Evolutionary conservation across 1,284 basidiomycete genomes (phyloP), one percentile per base, ranked within the genome.

Genomic region (Hemileia vastatrix): DNA sequence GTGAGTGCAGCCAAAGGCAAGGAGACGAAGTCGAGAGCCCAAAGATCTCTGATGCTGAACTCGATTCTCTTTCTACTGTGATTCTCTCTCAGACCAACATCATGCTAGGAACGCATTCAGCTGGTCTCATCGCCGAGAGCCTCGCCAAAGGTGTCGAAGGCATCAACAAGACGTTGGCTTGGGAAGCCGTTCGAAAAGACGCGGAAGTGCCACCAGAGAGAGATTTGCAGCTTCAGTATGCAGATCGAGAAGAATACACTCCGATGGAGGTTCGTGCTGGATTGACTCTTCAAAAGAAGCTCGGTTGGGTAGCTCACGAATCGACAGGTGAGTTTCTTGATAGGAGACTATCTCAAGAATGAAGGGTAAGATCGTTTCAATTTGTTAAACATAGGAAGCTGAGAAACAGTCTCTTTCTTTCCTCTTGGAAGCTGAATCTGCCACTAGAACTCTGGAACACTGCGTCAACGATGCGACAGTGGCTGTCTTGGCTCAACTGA

Each of bases 381-480:
- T 27, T 27, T 27, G 27, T 27, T 27, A 27, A 27, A 27, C 27
- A 27, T 27, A 27, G 27, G 27, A 27, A 27, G 27, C 27, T 27
- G 27, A 27, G 27, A 27, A 27, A 27, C 27, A 27, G 27, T 27
- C 27, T 27, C 27, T 27, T 27, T 27, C 27, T 27, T 27, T 27
- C 27, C 27, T 27, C 27, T 27, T 27, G 27, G 27, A 27, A 27
- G 27, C 64, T 15, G 67, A 70, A 56, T 68, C 67, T 1, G 66
- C 65, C 2, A 64, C 63, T 43, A 57, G 67, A 1, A 68, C n/a
- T n/a, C n/a, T n/a, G n/a, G n/a, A n/a, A n/a, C n/a, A n/a, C n/a
- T n/a, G n/a, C n/a, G 87, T 89, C 66, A 86, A 90, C 72, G 88
- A 90, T 72, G 85, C 83, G 67, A 85, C 86, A 0, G 81, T 85